Conservation (phyloP, 2,329 filamentous ascomycete species). For the Aureobasidium sp. region DNA sequence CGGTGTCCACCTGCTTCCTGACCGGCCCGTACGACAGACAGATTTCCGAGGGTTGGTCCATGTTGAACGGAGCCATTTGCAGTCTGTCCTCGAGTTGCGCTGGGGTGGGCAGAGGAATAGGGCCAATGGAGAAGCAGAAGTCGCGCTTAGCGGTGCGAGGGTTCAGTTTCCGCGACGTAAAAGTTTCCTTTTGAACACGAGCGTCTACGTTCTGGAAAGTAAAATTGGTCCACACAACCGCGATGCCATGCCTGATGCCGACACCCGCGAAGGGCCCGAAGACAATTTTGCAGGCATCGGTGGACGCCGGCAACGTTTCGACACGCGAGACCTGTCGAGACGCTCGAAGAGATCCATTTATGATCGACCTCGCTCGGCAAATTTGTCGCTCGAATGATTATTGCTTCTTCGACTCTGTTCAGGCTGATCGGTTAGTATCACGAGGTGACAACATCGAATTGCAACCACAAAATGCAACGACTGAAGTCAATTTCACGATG, state of each 20-base stretch:
- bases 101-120: conserved; percentile 4
- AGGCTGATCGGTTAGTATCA: neutral
- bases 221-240: conserved; percentile 1
- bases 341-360: conserved; percentile 5
- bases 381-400: neutral
- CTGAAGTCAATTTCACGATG: neutral
- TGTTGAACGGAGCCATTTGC: conserved; percentile 5
- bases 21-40: neutral
- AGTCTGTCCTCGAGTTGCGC: conserved; percentile 6
- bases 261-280: neutral
- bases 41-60: neutral
- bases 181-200: neutral
- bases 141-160: conserved; percentile 10
- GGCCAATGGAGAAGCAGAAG: neutral
- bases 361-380: conserved; percentile 11
- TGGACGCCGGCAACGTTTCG: conserved; percentile 8
- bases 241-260: neutral
- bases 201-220: conserved; percentile 7
- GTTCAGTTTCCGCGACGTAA: conserved; percentile 11
- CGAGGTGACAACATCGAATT: neutral
- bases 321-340: conserved; percentile 13
- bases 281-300: conserved; percentile 8
- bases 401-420: conserved; percentile 2
- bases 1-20: conserved; percentile 3
- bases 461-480: neutral